Percentiles rank a stretch among this genome's conserved stretches.
phyloP scores from a whole-genome alignment of 768 basidiomycete species.

The Leccinum ochraceum region DNA sequence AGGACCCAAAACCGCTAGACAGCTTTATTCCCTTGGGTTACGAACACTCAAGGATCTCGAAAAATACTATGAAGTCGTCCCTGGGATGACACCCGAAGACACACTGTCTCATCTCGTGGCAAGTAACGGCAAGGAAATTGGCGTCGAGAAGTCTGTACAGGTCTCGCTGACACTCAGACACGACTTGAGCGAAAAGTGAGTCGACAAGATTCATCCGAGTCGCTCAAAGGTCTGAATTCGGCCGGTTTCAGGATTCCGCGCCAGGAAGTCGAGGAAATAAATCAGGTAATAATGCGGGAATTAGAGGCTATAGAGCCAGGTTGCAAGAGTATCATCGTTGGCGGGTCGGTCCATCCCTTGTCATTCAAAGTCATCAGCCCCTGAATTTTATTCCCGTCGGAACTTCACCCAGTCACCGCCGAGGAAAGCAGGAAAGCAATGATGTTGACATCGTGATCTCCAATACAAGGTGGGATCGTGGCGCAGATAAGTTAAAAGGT shows the following conservation, averaged over 20 bases:
- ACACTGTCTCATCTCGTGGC: constrained; percentile 25
- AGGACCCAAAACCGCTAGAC: constrained; percentile 67
- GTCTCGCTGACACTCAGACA: constrained; percentile 58
- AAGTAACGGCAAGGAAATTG: constrained; percentile 19
- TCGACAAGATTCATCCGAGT: neutral
- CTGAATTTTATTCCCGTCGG: neutral
- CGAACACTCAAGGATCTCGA: constrained; percentile 71
- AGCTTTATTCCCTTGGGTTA: constrained; percentile 63
- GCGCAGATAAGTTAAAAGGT: constrained; percentile 52
- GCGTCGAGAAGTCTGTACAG: constrained; percentile 47
- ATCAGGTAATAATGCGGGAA: constrained; percentile 64
- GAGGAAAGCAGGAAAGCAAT: constrained; percentile 79
- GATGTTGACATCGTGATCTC: constrained; percentile 92
- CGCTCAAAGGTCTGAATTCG: neutral
- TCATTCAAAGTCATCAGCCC: neutral
- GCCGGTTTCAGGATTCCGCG: constrained; percentile 59
- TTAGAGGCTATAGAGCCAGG: constrained; percentile 62
- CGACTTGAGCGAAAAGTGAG: constrained; percentile 54
- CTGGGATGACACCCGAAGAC: constrained; percentile 38
- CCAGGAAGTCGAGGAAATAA: constrained; percentile 77
- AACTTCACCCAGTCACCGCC: constrained; percentile 59
- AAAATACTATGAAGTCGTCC: constrained; percentile 49
- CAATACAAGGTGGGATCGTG: constrained; percentile 52
- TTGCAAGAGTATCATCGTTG: constrained; percentile 74
- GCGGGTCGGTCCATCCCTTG: constrained; percentile 56